These are phyloP conservation scores for Russula lepida DNA, from an alignment of 768 basidiomycete species.

Conservation along the genomic window DNA sequence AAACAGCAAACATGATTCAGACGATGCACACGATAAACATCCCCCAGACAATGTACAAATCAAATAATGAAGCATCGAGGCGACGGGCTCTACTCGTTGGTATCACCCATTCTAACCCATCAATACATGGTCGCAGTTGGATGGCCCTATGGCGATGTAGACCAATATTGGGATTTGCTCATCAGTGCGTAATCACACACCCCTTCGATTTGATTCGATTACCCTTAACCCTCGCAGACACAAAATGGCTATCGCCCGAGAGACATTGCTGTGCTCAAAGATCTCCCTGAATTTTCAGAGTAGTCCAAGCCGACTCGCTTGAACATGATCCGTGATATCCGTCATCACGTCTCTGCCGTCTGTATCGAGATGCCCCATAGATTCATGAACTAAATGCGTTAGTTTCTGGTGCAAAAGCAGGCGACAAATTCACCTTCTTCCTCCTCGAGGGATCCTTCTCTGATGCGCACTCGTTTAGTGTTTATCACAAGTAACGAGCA, in stretches of 20 bases:
- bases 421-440: conserved; percentile 24
- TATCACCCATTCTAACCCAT: conserved; percentile 9
- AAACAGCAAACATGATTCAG: no score
- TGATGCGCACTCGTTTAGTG: neutral
- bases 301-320: conserved; percentile 8
- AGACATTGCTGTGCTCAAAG: conserved; percentile 19
- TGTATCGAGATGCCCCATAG: conserved; percentile 1
- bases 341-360: neutral
- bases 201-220: no score
- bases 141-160: conserved; percentile 17
- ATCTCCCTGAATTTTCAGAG: neutral
- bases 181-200: neutral
- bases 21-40: no score
- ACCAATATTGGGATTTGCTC: conserved; percentile 10
- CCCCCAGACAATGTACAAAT: no score
- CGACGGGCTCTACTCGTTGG: conserved; percentile 22
- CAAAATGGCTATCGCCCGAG: conserved; percentile 13
- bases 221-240: neutral
- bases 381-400: conserved; percentile 16
- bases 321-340: conserved; percentile 13
- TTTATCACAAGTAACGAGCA: conserved; percentile 13
- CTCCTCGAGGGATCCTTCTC: neutral
- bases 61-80: no score
- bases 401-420: conserved; percentile 19
- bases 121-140: conserved; percentile 2